Evolutionary conservation across 1,139 yeast genomes (phyloP), one percentile per base, ranked within the genome.

Genomic region (Zygosaccharomyces sapae): DNA sequence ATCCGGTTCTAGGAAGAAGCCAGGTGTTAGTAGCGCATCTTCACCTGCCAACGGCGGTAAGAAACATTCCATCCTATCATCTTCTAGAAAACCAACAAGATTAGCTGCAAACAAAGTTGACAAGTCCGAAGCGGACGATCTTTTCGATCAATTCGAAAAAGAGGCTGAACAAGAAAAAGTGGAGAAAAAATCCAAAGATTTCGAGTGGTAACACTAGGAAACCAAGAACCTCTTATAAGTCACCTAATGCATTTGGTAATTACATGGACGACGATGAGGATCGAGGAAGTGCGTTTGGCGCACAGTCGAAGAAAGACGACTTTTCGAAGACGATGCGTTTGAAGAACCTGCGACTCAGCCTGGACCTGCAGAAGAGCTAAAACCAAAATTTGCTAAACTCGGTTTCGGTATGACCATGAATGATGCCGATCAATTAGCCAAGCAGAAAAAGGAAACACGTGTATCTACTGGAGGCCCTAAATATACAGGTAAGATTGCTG

Each of bases 101-200:
- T 66, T 81, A 44, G 73, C 79, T 16, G 77, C 80, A 10, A 80
- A 79, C 62, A 71, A 68, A 48, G 58, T 65, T 16, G 59, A 58
- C 43, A 70, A 71, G 24, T 81, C 80, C 30, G 88, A 84, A 31
- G 78, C 92, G 52, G 96, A 92, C 24, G 67, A 63, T 51, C 45
- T 64, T 66, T 92, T 92, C 60, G 97, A 92, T 56, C 95, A 86
- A 59, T 83, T 89, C 55, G 97, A 89, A 66, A 83, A 77, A 63
- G 84, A 83, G 61, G 97, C 97, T 22, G 80, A 83, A 66, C 76
- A 77, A 59, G 97, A 90, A 66, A 88, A 58, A 30, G 56, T 56
- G 37, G 57, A 56, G 36, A 46, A 53, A 41, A 55, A 55, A 45
- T 44, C 56, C 36, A 41, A 35, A 31, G 39, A 43, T 16, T 31